These are phyloP conservation scores for Endocladia muricata DNA, from an alignment of 31 red algal genomes.

Conservation along the genomic window DNA sequence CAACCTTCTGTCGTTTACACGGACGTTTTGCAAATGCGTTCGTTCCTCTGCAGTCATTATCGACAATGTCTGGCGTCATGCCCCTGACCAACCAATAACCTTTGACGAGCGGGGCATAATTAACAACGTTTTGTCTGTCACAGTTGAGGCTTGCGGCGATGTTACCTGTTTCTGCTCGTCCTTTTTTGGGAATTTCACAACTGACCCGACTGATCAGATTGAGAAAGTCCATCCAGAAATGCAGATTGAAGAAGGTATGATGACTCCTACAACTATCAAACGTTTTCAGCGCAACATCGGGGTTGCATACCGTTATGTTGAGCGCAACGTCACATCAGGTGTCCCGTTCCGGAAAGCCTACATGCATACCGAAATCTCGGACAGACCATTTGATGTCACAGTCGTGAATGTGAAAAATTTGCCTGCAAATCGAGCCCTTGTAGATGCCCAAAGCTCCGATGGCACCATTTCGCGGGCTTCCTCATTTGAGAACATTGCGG, in stretches of 20 bases:
- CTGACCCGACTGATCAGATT: conserved; percentile 12
- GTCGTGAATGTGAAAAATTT: conserved; percentile 86
- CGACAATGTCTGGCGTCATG: conserved; percentile 95
- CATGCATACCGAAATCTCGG: conserved; percentile 88
- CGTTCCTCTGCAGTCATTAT: conserved; percentile 93
- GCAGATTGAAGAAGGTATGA: conserved; percentile 54
- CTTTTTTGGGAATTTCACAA: conserved; percentile 31
- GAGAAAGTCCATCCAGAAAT: conserved; percentile 25
- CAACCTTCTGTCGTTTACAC: too few species aligned
- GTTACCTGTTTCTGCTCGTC: conserved; percentile 90
- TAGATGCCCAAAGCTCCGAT: conserved; percentile 31
- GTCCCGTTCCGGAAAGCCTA: conserved; percentile 75
- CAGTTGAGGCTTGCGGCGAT: conserved; percentile 89
- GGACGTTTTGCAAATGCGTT: too few species aligned
- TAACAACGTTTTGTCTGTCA: conserved; percentile 95
- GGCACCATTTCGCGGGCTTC: conserved; percentile 85
- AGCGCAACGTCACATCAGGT: conserved; percentile 24
- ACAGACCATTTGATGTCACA: conserved; percentile 90
- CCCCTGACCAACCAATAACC: conserved; percentile 86
- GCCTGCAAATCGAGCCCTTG: conserved; percentile 20
- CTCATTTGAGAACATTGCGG: conserved; percentile 78
- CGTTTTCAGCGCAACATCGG: conserved; percentile 70
- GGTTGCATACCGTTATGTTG: conserved; percentile 74
- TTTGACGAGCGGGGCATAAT: conserved; percentile 97
- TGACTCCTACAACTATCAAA: conserved; percentile 72